These are phyloP conservation scores for Geotrichum cucujoidarum DNA, from an alignment of 1,139 yeast species.

Conservation along the genomic window DNA sequence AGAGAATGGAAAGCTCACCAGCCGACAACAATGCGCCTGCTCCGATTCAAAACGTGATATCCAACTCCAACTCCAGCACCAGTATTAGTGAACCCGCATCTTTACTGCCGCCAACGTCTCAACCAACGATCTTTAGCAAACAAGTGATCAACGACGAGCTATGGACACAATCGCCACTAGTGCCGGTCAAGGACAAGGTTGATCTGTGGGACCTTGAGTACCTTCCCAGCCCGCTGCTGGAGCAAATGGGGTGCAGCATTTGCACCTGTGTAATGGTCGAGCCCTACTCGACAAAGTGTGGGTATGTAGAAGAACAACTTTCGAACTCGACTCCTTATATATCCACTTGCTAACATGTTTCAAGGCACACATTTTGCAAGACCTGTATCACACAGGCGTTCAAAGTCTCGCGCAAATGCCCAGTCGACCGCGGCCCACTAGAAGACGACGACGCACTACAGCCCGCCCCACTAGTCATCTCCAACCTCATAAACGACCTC, in stretches of 20 bases:
- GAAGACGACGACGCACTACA: conserved; percentile 42
- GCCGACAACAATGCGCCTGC: no score
- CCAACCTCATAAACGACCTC: conserved; percentile 60
- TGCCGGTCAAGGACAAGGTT: not conserved
- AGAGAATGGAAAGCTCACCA: no score
- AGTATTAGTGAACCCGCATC: no score
- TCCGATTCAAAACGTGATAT: no score
- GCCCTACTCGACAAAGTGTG: conserved; percentile 36
- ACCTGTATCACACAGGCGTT: conserved; percentile 24
- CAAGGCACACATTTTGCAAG: conserved; percentile 35
- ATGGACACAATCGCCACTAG: not conserved
- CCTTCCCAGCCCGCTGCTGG: conserved; percentile 34
- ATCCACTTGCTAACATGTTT: conserved; percentile 18
- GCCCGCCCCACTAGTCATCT: conserved; percentile 58
- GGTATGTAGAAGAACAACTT: conserved; percentile 21
- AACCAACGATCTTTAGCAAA: not conserved
- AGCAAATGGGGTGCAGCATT: conserved; percentile 42
- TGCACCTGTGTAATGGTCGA: conserved; percentile 35
- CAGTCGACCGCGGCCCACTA: conserved; percentile 55
- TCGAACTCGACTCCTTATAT: conserved; percentile 55
- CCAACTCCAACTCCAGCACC: no score
- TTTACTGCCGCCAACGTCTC: no score
- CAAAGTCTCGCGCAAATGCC: conserved; percentile 47
- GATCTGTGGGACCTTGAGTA: conserved; percentile 33
- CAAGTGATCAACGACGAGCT: not conserved